Base-by-base conservation (phyloP, 2,329 filamentous ascomycete genomes). In the Rutstroemia sp. region DNA sequence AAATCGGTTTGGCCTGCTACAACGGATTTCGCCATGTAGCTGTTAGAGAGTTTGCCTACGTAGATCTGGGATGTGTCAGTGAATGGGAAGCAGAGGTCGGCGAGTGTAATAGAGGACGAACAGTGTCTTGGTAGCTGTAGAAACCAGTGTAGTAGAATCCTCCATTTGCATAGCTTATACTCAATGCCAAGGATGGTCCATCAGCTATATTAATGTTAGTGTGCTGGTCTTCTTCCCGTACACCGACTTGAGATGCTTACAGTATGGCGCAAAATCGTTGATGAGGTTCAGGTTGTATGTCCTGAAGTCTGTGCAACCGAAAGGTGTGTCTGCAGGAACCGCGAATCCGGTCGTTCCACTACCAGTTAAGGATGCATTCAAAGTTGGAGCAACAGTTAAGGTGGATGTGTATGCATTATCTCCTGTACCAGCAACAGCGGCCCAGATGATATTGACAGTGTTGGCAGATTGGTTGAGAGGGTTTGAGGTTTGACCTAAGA, bases 1-100 rank as follows among this genome's bases (percentile, higher is more conserved):
- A 87, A 87, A 63, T 88, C 85, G 0, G 82, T 86, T 65, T 87
- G 75, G 0, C 85, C 85, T 0, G 81, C 84, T 5, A 87, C 75
- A 38, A 81, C 76, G 53, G 72, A 77, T 38, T 78, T 73, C 66
- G 82, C 77, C 69, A 88, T 83, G 70, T 86, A 87, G 0, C 79
- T 79, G 61, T 85, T 86, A 30, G 79, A 84, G 1, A 85, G 72
- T 66, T 87, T 87, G 53, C 84, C 84, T 16, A 87, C 68, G 62
- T 86, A 87, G 4, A 87, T 68, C 76, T 79, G 16, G 7, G 27
- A 9, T 46, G 27, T 44, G 37, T 57, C 46, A 57, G 48, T 45
- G 39, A 19, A 19, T n/a, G 19, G 37, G 38, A 37, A 21, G 10
- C 12, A 7, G 6, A 9, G 21, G 16, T 34, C 21, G 9, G 30